These are phyloP conservation scores for Fusarium algeriense DNA, from an alignment of 2,329 filamentous ascomycete species.

Conservation along the genomic window DNA sequence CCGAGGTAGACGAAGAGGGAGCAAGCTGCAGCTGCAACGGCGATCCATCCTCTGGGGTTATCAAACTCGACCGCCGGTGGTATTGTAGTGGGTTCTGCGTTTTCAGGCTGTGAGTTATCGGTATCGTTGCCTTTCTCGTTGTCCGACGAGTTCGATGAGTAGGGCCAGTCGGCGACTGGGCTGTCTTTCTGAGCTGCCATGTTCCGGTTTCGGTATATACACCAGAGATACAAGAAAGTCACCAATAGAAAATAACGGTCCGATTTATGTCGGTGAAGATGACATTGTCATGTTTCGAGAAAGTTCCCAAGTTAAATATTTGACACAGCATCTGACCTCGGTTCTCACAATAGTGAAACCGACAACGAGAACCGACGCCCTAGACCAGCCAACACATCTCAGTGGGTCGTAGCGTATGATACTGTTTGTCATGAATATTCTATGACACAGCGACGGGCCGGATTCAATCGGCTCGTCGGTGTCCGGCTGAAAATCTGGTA, in stretches of 20 bases:
- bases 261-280: neutral
- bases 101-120: neutral
- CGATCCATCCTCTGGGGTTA: constrained; percentile 31
- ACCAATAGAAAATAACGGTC: too few relatives aligned
- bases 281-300: neutral
- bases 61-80: constrained; percentile 23
- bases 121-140: constrained; percentile 28
- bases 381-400: neutral
- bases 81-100: too few relatives aligned
- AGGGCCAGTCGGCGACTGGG: neutral
- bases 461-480: constrained; percentile 23
- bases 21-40: constrained; percentile 37
- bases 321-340: neutral
- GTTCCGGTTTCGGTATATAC: accelerated
- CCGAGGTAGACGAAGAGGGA: constrained; percentile 49
- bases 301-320: constrained; percentile 10
- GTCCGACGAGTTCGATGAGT: constrained; percentile 12
- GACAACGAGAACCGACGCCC: neutral
- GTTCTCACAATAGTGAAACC: neutral
- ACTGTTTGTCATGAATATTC: constrained; percentile 7
- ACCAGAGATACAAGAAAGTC: neutral
- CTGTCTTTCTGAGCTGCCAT: neutral
- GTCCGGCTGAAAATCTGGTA: constrained; percentile 3
- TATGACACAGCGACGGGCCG: neutral
- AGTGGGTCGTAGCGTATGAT: neutral